Evolutionary conservation across 192 early-diverging fungal species (phyloP).

Genomic region (Mortierella hygrophila): DNA sequence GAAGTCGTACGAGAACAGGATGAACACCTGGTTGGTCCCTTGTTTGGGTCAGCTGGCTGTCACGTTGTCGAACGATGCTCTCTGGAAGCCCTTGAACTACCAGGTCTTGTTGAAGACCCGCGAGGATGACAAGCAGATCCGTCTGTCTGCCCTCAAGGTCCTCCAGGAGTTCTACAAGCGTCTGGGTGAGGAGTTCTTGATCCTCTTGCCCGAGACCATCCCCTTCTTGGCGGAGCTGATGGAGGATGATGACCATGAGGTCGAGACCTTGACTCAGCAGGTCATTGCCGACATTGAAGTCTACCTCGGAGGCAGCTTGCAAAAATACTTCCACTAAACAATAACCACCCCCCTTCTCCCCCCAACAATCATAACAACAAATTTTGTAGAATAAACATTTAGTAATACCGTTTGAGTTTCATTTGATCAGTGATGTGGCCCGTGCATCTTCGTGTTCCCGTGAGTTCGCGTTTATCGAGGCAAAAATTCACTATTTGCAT

Average conservation of each 20-base stretch:
- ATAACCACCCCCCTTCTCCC: neutral
- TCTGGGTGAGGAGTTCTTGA: slow-evolving; percentile 94
- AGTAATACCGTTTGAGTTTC: neutral
- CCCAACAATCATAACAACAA: too few relatives aligned
- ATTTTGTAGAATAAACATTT: slow-evolving; percentile 1
- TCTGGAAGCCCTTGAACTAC: slow-evolving; percentile 93
- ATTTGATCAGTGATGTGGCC: too few relatives aligned
- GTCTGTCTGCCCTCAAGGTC: slow-evolving; percentile 76
- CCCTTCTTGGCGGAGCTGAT: slow-evolving; percentile 94
- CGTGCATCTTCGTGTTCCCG: too few relatives aligned
- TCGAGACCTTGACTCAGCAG: slow-evolving; percentile 86
- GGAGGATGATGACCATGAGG: slow-evolving; percentile 92
- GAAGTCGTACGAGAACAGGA: slow-evolving; percentile 65
- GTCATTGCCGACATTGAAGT: slow-evolving; percentile 89
- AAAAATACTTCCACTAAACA: slow-evolving; percentile 81
- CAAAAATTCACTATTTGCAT: too few relatives aligned
- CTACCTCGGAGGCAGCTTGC: slow-evolving; percentile 90
- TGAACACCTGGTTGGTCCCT: slow-evolving; percentile 77
- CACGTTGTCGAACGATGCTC: slow-evolving; percentile 78
- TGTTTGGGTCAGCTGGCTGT: slow-evolving; percentile 86
- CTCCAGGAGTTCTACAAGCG: slow-evolving; percentile 87
- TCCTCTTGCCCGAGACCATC: slow-evolving; percentile 94
- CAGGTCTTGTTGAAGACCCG: slow-evolving; percentile 83
- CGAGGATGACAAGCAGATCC: slow-evolving; percentile 76
- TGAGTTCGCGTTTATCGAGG: too few relatives aligned